A percentile compares a stretch with the other conserved stretches of the same genome.
These are phyloP conservation scores for Globisporangium echinulatum DNA, from an alignment of 352 stramenopile species.

Conservation along the genomic window DNA sequence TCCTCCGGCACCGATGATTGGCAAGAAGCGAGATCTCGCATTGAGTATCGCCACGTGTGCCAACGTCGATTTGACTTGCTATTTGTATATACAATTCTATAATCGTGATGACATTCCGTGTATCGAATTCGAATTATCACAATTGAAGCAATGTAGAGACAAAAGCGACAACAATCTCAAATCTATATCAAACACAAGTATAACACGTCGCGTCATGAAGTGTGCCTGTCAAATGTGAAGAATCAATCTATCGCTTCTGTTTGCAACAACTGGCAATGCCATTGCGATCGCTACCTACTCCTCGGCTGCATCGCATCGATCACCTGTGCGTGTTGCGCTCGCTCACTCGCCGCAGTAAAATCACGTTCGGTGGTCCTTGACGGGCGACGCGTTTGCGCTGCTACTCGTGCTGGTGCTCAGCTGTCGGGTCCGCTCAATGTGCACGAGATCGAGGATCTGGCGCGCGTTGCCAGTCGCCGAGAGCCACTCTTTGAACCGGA, in stretches of 20 bases:
- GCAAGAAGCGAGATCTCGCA: too few relatives aligned
- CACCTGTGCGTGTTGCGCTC: not conserved
- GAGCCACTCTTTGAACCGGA: constrained; percentile 87
- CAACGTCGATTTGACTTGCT: too few relatives aligned
- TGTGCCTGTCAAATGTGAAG: not conserved
- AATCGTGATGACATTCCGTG: too few relatives aligned
- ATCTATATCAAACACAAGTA: too few relatives aligned
- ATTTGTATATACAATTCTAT: too few relatives aligned
- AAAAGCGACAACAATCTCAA: too few relatives aligned
- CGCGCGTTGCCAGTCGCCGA: constrained; percentile 78
- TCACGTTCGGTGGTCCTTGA: constrained; percentile 5
- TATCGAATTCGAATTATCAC: too few relatives aligned
- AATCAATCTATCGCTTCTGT: not conserved
- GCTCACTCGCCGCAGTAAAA: not conserved
- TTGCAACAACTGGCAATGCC: too few relatives aligned
- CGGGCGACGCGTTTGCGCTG: constrained; percentile 10
- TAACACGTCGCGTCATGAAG: too few relatives aligned
- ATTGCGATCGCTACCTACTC: not conserved
- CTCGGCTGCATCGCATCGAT: too few relatives aligned
- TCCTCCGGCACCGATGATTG: constrained; percentile 2
- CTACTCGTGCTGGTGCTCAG: not conserved
- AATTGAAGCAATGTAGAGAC: too few relatives aligned
- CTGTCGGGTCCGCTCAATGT: constrained; percentile 53
- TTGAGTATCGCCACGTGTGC: too few relatives aligned
- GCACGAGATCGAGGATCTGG: constrained; percentile 86